Conservation (phyloP, 2,329 filamentous ascomycete genomes). For the Colletotrichum graminicola region DNA sequence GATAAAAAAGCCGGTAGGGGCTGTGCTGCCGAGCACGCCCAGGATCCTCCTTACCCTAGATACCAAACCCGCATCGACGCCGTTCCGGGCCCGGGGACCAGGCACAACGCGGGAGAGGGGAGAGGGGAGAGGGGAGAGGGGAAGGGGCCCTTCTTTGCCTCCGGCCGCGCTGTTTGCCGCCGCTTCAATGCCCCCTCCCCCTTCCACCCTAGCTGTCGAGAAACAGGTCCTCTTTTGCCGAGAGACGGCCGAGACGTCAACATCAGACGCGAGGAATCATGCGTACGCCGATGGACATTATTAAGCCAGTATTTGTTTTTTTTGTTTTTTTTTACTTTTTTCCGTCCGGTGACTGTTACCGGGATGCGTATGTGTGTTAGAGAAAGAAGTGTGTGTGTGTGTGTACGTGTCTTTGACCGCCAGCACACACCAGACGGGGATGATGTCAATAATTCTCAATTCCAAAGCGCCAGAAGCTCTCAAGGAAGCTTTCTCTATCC, state of each 20-base stretch:
- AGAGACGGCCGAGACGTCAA: background rate
- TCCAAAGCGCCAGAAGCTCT: slow-evolving; percentile 1
- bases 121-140: too few species aligned
- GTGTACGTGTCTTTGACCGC: slow-evolving; percentile 9
- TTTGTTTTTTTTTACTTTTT: background rate
- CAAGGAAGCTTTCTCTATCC: background rate
- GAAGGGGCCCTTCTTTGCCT: background rate
- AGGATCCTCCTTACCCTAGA: slow-evolving; percentile 1
- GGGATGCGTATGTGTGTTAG: background rate
- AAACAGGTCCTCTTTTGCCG: background rate
- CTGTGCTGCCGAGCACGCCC: slow-evolving; percentile 14
- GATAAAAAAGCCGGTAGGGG: slow-evolving; percentile 5
- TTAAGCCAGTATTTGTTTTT: slow-evolving; percentile 3
- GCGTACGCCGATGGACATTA: slow-evolving; percentile 1
- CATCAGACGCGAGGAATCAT: slow-evolving; percentile 22
- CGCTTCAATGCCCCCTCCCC: background rate
- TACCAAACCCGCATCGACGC: background rate
- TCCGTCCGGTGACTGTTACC: too few species aligned
- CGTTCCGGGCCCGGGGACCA: slow-evolving; percentile 8
- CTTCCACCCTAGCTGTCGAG: background rate
- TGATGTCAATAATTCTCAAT: background rate
- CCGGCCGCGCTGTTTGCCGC: background rate
- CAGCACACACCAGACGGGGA: slow-evolving; percentile 11
- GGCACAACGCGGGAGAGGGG: background rate
- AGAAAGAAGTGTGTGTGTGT: background rate